phyloP scores from a whole-genome alignment of 768 basidiomycete genomes.

The Mycena amicta region DNA sequence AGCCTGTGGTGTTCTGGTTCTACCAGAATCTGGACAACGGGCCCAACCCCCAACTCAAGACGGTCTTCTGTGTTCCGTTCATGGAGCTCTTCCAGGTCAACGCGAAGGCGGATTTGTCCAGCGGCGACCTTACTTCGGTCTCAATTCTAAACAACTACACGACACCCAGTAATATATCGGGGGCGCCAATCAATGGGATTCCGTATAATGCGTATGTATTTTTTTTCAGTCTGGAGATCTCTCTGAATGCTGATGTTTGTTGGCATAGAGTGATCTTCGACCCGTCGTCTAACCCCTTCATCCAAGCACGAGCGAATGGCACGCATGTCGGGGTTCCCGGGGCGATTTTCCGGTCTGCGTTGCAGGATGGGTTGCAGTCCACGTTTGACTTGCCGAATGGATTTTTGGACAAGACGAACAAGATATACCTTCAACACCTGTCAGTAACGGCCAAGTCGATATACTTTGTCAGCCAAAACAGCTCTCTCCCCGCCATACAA shows the following conservation, averaged over 20 bases:
- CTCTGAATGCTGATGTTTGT: neutral
- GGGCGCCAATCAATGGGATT: constrained; percentile 7
- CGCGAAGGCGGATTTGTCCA: constrained; percentile 38
- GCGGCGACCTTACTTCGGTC: constrained; percentile 10
- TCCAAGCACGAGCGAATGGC: constrained; percentile 52
- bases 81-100: constrained; percentile 37
- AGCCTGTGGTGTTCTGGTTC: constrained; percentile 55
- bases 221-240: neutral
- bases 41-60: constrained; percentile 29
- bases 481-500: constrained; percentile 40
- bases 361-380: constrained; percentile 43
- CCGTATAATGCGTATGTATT: constrained; percentile 19
- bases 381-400: constrained; percentile 52
- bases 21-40: constrained; percentile 29
- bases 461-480: constrained; percentile 55
- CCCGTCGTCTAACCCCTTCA: constrained; percentile 43
- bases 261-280: constrained; percentile 47
- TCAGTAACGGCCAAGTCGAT: constrained; percentile 56
- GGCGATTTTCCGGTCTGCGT: constrained; percentile 59
- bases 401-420: constrained; percentile 53
- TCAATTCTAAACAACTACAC: constrained; percentile 9
- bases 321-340: constrained; percentile 57
- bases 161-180: constrained; percentile 15
- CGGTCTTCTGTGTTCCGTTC: constrained; percentile 45
- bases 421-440: constrained; percentile 61